phyloP scores from a whole-genome alignment of 1,139 yeast genomes.

The Debaryomycetaceae sp. region DNA sequence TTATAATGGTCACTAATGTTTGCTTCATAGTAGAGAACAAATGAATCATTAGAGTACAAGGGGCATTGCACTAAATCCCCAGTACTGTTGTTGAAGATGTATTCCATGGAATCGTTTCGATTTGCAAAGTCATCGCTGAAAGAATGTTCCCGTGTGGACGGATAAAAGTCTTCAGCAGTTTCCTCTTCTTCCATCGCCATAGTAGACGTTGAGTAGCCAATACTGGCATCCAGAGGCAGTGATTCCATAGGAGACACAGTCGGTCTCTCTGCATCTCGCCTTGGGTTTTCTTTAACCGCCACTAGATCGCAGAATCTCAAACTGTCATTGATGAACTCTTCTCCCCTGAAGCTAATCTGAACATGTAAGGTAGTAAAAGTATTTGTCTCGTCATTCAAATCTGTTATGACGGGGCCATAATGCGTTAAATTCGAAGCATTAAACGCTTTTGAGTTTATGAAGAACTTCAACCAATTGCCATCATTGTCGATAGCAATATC shows the following conservation, averaged over 20 bases:
- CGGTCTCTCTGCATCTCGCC: background rate
- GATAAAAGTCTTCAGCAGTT: background rate
- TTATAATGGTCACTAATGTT: conserved; percentile 31
- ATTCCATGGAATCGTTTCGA: conserved; percentile 19
- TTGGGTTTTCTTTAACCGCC: conserved; percentile 24
- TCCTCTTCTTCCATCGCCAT: background rate
- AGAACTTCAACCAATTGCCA: conserved; percentile 31
- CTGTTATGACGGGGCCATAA: conserved; percentile 24
- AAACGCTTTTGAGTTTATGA: conserved; percentile 33
- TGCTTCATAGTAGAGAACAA: conserved; percentile 37
- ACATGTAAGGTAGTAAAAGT: conserved; percentile 48
- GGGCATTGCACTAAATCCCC: conserved; percentile 39
- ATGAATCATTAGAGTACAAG: conserved; percentile 35
- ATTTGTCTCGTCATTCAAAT: conserved; percentile 44
- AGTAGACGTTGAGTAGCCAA: background rate
- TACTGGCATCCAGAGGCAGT: background rate
- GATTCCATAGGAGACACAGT: background rate
- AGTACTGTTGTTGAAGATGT: conserved; percentile 23
- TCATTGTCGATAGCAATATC: conserved; percentile 41
- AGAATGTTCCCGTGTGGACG: background rate
- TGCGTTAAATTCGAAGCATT: conserved; percentile 12
- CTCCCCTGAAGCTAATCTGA: conserved; percentile 44
- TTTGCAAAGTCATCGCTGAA: background rate
- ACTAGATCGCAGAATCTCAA: conserved; percentile 45
- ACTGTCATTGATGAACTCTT: conserved; percentile 34